Conservation (phyloP, 2,329 filamentous ascomycete species). For the Colletotrichum gloeosporioides region DNA sequence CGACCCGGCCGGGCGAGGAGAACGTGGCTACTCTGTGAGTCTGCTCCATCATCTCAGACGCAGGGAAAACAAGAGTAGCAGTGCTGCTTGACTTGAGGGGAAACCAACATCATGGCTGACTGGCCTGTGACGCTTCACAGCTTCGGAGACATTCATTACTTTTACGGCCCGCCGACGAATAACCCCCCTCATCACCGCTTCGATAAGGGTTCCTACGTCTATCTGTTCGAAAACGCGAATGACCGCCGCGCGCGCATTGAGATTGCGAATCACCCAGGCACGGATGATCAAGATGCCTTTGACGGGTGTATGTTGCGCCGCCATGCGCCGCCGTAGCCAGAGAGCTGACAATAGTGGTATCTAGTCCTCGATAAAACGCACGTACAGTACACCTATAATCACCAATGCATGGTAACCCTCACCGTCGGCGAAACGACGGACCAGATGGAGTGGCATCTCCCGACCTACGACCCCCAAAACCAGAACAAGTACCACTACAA, state of each 20-base stretch:
- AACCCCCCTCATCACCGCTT: conserved; percentile 81
- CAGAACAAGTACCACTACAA: conserved; percentile 82
- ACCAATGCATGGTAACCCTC: conserved; percentile 73
- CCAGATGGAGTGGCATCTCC: conserved; percentile 75
- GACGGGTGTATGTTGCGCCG: conserved; percentile 63
- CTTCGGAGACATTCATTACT: conserved; percentile 82
- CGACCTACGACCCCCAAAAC: conserved; percentile 73
- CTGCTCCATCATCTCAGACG: neutral
- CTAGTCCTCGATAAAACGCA: conserved; percentile 69
- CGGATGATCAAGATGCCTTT: conserved; percentile 80
- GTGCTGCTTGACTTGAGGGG: neutral
- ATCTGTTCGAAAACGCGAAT: conserved; percentile 76
- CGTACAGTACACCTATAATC: conserved; percentile 75
- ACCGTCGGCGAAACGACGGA: conserved; percentile 60
- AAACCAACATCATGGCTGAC: conserved; percentile 25
- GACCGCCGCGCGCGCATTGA: conserved; percentile 74
- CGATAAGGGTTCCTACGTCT: conserved; percentile 80
- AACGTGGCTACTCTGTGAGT: conserved; percentile 57
- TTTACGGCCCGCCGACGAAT: conserved; percentile 70
- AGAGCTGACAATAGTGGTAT: conserved; percentile 23
- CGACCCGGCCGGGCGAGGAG: conserved; percentile 53
- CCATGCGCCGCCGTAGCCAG: neutral
- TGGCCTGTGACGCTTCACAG: conserved; percentile 44
- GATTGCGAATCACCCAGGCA: conserved; percentile 76
- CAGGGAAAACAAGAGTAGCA: neutral